phyloP scores from a whole-genome alignment of 106 monocot genomes.

The Agapanthus africanus region DNA sequence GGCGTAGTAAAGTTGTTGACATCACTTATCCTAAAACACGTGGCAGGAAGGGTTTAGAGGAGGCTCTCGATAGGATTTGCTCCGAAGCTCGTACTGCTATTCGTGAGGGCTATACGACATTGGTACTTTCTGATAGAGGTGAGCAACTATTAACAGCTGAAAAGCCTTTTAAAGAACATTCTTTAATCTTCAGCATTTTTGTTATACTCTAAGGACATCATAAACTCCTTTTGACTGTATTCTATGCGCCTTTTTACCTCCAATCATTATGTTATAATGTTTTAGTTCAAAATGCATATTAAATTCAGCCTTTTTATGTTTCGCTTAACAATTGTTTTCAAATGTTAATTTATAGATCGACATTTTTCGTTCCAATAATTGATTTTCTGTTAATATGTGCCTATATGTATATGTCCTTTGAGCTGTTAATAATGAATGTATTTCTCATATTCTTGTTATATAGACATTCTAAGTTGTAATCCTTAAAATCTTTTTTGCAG shows the following conservation, averaged over 20 bases:
- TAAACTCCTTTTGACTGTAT: background rate
- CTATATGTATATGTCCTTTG: no score
- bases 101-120: slow-evolving; percentile 70
- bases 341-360: no score
- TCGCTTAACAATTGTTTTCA: no score
- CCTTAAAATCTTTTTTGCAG: slow-evolving; percentile 31
- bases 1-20: slow-evolving; percentile 87
- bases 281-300: background rate
- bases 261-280: background rate
- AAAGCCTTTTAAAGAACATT: background rate
- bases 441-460: slow-evolving; percentile 1
- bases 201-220: background rate
- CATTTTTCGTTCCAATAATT: no score
- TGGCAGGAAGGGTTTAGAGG: slow-evolving; percentile 79
- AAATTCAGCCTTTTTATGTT: no score
- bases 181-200: background rate
- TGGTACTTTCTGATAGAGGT: slow-evolving; percentile 99
- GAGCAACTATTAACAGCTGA: slow-evolving; percentile 10
- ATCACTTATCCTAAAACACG: slow-evolving; percentile 71
- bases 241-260: background rate
- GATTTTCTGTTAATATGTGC: no score
- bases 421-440: background rate
- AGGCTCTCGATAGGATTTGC: slow-evolving; percentile 84
- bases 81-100: slow-evolving; percentile 79
- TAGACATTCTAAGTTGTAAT: background rate